Evolutionary conservation across 2,329 filamentous ascomycete genomes (phyloP), one percentile per base, ranked within the genome.

Genomic region (Pestalotiopsis fici): DNA sequence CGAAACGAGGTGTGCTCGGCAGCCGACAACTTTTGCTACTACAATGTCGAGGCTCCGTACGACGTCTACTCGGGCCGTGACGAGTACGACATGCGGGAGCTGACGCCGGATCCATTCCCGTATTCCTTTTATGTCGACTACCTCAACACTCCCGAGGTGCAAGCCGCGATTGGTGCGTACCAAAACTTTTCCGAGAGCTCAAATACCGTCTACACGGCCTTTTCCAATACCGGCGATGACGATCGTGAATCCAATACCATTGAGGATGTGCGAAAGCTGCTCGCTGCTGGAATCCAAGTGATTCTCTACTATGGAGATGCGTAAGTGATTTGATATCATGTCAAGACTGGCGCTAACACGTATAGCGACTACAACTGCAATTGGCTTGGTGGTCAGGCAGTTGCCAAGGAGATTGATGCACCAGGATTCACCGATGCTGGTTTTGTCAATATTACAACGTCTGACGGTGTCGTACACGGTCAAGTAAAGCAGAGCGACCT

Each of bases 81-180:
- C 75, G 83, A 88, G 72, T 89, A 90, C 74, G 88, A 90, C 70
- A 83, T 89, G 71, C 82, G 87, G 39, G 84, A 88, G 68, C 78
- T 88, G 6, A 73, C 69, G 0, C 84, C 85, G 0, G 86, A 89
- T 73, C 87, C 87, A 0, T 90, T 90, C 74, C 88, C 88, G 1
- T 85, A 86, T 69, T 72, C 73, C 0, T 87, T 85, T 75, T 90
- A 85, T 70, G 75, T 79, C 12, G 78, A 83, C 15, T 91, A 89
- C 73, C 81, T 91, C 37, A 90, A 91, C 76, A 82, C 80, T 1
- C 78, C 83, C 0, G 74, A 79, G 12, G 82, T 89, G 1, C 86
- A 87, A 70, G 73, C 78, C 13, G 87, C 87, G 0, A 85, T 91
- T 66, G 88, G 88, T 15, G 88, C 87, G 0, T 87, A 78, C 71